Evolutionary conservation across 208 protist species (phyloP), one percentile per base, ranked within the genome.

Genomic region (Crithidia mellificae): DNA sequence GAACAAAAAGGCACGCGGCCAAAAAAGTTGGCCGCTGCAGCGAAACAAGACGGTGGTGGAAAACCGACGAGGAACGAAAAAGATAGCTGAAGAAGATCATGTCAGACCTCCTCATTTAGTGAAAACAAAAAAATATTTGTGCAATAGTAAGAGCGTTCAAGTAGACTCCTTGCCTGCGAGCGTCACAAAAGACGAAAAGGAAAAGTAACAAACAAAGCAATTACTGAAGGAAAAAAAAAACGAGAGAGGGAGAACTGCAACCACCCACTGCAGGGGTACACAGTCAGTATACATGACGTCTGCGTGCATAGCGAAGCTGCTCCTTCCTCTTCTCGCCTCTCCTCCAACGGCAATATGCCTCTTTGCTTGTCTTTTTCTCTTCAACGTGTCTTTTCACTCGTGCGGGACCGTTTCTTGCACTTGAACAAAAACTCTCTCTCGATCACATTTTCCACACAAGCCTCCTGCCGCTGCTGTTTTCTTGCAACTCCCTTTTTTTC

Each of bases 41-140:
- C 49, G 27, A 54, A 30, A 9, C 24, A n/a, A 30, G 22, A 14
- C 11, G 27, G 49, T 6, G 25, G 34, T 5, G 25, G 17, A 29
- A 17, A 20, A 52, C n/a, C 39, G 66, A 56, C 27, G 53, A 61
- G 47, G 36, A 56, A 56, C 51, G 51, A 54, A 54, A 27, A 51
- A 68, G n/a, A 27, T 14, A 52, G n/a, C n/a, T n/a, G n/a, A 61
- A 43, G 61, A 77, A 46, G n/a, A 8, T 12, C 36, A 12, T 12
- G 12, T 15, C 12, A 41, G 36, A 41, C 12, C 12, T 41, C 36
- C 12, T 41, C 41, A 46, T 2, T n/a, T 6, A 19, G 41, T 46
- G 17, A n/a, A 38, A 12, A 47, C 14, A 52, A 25, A 39, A 36
- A 38, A 39, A 53, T 53, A 64, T n/a, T n/a, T n/a, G n/a, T n/a